phyloP scores from a whole-genome alignment of 768 basidiomycete species.

The Lenzites betulinus region DNA sequence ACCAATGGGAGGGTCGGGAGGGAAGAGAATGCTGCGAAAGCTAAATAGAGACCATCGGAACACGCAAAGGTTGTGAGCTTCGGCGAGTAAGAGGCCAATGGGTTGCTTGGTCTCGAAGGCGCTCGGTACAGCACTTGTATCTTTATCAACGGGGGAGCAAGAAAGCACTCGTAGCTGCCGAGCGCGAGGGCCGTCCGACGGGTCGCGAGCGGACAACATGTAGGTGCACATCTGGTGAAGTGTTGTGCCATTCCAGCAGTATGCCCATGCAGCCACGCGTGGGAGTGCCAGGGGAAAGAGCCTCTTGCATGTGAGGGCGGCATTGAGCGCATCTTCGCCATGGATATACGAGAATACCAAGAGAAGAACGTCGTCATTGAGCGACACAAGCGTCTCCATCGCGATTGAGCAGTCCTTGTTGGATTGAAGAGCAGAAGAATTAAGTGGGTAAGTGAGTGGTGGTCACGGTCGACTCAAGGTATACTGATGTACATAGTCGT shows the following conservation, averaged over 20 bases:
- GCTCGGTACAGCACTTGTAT: too few species aligned
- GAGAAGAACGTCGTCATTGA: conserved; percentile 3
- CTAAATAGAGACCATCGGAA: not conserved
- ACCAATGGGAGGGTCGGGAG: not conserved
- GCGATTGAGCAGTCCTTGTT: not conserved
- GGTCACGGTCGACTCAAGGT: too few species aligned
- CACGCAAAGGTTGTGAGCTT: not conserved
- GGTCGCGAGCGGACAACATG: not conserved
- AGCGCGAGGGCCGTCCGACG: not conserved
- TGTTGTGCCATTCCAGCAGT: not conserved
- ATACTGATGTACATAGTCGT: too few species aligned
- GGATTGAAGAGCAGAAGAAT: too few species aligned
- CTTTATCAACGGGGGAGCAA: not conserved
- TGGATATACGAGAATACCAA: not conserved
- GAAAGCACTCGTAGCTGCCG: not conserved
- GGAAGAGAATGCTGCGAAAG: not conserved
- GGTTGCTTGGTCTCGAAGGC: not conserved
- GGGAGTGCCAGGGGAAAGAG: not conserved
- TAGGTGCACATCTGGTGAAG: not conserved
- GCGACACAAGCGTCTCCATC: not conserved
- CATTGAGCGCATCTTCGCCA: not conserved
- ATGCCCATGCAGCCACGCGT: not conserved
- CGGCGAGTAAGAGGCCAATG: not conserved
- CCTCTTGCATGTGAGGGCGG: not conserved
- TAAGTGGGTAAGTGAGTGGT: too few species aligned